These are phyloP conservation scores for Wickerhamomyces sydowiorum DNA, from an alignment of 805 yeast genomes.

Conservation along the genomic window DNA sequence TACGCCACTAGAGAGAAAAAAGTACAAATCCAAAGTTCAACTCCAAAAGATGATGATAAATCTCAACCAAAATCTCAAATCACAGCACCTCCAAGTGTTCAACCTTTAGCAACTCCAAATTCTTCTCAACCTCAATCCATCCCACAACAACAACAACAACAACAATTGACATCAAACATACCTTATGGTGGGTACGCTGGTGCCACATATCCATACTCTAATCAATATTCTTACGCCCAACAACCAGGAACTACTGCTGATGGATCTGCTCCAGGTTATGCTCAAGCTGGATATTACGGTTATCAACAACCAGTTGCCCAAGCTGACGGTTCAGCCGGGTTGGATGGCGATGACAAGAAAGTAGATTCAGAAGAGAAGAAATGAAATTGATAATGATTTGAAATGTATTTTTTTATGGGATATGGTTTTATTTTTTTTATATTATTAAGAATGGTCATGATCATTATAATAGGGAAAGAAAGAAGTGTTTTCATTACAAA, in stretches of 20 bases:
- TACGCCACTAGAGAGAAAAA: conserved; percentile 16
- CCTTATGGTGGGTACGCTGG: background rate
- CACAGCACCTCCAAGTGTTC: background rate
- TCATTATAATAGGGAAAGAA: too few species aligned
- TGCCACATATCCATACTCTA: background rate
- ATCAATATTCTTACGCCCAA: background rate
- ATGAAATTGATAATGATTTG: background rate
- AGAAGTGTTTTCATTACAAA: too few species aligned
- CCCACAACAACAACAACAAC: background rate
- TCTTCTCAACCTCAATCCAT: background rate
- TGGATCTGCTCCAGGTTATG: background rate
- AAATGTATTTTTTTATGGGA: too few species aligned
- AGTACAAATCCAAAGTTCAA: background rate
- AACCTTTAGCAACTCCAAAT: background rate
- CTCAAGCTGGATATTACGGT: conserved; percentile 4
- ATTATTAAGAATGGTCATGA: too few species aligned
- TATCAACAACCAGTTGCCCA: conserved; percentile 4
- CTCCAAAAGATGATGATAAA: background rate
- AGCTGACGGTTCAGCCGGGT: background rate
- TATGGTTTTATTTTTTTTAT: too few species aligned
- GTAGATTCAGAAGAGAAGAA: background rate
- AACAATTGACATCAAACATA: background rate
- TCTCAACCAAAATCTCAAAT: background rate
- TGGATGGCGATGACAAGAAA: conserved; percentile 1
- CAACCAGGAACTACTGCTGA: background rate